phyloP scores from a whole-genome alignment of 805 yeast species.

The Vanderwaltozyma tropicalis region DNA sequence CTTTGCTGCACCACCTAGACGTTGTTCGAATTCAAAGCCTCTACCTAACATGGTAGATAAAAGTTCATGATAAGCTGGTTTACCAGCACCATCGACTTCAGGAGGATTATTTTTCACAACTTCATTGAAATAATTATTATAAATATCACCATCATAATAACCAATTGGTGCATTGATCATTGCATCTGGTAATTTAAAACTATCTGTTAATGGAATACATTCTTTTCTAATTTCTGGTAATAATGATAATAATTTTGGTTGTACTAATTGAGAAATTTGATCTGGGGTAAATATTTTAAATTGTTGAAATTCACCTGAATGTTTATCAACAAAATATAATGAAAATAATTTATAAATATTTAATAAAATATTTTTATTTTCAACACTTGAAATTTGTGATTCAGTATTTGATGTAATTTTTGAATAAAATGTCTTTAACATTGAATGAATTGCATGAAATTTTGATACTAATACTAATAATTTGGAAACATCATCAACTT shows the following conservation, averaged over 20 bases:
- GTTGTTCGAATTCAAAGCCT: conserved; percentile 29
- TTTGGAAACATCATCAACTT: conserved; percentile 30
- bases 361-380: conserved; percentile 39
- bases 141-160: conserved; percentile 69
- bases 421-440: conserved; percentile 25
- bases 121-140: conserved; percentile 65
- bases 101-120: conserved; percentile 45
- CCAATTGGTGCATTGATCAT: conserved; percentile 80
- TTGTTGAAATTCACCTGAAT: conserved; percentile 62
- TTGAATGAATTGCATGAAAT: conserved; percentile 32
- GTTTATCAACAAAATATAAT: conserved; percentile 54
- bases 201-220: conserved; percentile 71
- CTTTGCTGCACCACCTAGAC: conserved; percentile 27
- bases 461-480: conserved; percentile 31
- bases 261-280: conserved; percentile 34
- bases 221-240: conserved; percentile 49
- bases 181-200: conserved; percentile 73
- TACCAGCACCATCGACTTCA: conserved; percentile 42
- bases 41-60: conserved; percentile 32
- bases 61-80: conserved; percentile 31
- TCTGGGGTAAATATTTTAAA: conserved; percentile 44
- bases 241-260: conserved; percentile 35
- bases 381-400: conserved; percentile 20
- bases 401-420: conserved; percentile 13
- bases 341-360: conserved; percentile 55